A percentile compares a stretch with the other conserved stretches of the same genome.
Conservation (phyloP, 192 early-diverging fungal species). For the Piromyces sp. region DNA sequence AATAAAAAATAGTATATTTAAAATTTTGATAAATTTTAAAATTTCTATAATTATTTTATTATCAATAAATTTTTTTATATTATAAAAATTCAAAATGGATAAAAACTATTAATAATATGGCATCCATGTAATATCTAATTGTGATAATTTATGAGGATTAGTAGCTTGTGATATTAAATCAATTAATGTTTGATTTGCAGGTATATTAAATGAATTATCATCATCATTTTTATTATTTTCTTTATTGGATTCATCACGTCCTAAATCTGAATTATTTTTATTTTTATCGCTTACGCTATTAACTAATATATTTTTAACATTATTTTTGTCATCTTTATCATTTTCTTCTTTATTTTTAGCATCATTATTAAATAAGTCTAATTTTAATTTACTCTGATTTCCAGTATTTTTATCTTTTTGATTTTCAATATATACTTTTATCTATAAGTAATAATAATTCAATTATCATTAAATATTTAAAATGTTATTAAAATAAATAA, state of each 20-base stretch:
- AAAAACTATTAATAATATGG: constrained; percentile 48
- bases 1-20: too few relatives aligned
- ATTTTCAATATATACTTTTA: background rate
- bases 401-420: background rate
- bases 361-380: background rate
- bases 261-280: too few relatives aligned
- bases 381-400: background rate
- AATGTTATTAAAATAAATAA: too few relatives aligned
- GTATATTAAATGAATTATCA: constrained; percentile 5
- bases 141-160: constrained; percentile 79
- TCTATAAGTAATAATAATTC: too few relatives aligned
- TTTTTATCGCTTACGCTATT: background rate
- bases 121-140: constrained; percentile 91
- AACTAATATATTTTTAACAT: background rate
- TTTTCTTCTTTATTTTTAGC: background rate
- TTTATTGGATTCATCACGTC: background rate
- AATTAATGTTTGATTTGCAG: constrained; percentile 69
- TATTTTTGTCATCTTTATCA: background rate
- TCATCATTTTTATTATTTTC: background rate
- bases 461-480: too few relatives aligned
- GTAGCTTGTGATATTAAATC: constrained; percentile 78
- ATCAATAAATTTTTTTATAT: background rate
- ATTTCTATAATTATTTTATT: too few relatives aligned
- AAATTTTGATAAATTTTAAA: too few relatives aligned
- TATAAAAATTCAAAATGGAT: too few relatives aligned